Base-by-base conservation (phyloP, 371 early-diverging fungal species). In the Saksenaea oblongispora region DNA sequence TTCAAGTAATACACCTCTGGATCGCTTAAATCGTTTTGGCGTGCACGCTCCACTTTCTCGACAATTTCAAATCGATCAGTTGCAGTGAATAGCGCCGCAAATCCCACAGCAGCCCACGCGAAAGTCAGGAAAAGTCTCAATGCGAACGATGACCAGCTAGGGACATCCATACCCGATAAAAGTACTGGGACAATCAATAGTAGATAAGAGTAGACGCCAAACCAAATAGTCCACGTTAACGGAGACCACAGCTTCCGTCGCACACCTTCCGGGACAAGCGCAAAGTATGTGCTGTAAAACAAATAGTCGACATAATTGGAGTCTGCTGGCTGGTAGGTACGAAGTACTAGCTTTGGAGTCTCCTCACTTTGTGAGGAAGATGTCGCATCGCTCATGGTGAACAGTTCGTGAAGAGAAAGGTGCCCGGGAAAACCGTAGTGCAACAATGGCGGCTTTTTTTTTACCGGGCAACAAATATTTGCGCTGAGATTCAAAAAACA, bases 221-320 rank as follows among this genome's bases (percentile, higher is more conserved):
- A 68, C 75, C 75, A 79, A n/a, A 75, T 36, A 5, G 72, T 34
- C 82, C 79, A 82, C 0, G 78, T 74, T 9, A 63, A 22, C 5
- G 77, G 75, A 11, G 71, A 39, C 79, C 77, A 72, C n/a, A 79
- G n/a, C 37, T 79, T 79, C 8, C 71, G 67, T 41, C 77, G 70
- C 13, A 82, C 70, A 14, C 76, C 77, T 64, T 79, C 76, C 4
- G 71, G 76, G 2, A 82, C 74, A 28, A 79, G 70, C 1, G 68
- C 68, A 44, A 74, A 71, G 27, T 69, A 65, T 3, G 72, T 71
- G 26, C 56, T 69, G 11, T 61, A 59, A 27, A 63, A 74, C 5
- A 79, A 56, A 10, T 62, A 57, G 36, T 73, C 65, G 3, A 79
- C 76, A 35, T 63, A 61, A 15, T 70, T 69, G 17, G 37, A 34